Conservation (phyloP, 352 stramenopile species). For the Phytophthora vignae region DNA sequence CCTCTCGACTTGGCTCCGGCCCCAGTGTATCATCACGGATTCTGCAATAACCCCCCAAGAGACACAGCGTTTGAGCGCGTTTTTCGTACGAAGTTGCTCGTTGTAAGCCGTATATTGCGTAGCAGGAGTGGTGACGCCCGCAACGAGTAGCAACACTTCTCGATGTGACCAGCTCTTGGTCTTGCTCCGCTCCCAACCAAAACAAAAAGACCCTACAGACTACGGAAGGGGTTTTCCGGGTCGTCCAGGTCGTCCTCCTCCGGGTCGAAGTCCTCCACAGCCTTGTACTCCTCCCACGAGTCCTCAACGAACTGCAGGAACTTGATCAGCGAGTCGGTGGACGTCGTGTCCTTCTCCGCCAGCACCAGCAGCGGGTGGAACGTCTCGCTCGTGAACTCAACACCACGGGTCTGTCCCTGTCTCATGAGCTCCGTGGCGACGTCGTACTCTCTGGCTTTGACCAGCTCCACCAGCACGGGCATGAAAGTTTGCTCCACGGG, state of each 20-base stretch:
- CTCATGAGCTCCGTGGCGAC: conserved; percentile 52
- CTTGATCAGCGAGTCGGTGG: conserved; percentile 60
- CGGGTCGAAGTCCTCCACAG: conserved; percentile 44
- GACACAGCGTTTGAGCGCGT: background rate
- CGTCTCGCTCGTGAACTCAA: conserved; percentile 65
- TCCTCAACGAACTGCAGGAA: conserved; percentile 74
- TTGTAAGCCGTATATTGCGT: conserved; percentile 30
- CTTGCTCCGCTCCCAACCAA: conserved; percentile 16
- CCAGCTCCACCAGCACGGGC: conserved; percentile 53
- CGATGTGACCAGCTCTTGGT: conserved; percentile 5
- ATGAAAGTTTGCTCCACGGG: conserved; percentile 57
- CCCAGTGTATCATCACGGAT: conserved; percentile 25
- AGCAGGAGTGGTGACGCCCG: conserved; percentile 7
- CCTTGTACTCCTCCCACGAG: conserved; percentile 71
- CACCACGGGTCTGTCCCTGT: conserved; percentile 48
- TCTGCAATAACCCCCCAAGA: conserved; percentile 18
- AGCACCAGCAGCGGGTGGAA: conserved; percentile 64
- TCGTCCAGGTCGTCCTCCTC: conserved; percentile 34
- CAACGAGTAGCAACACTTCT: conserved; percentile 6
- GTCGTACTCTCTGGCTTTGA: conserved; percentile 51
- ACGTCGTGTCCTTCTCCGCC: conserved; percentile 53
- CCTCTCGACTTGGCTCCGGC: conserved; percentile 22
- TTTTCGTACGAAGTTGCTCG: conserved; percentile 14
- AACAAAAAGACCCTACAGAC: conserved; percentile 20
- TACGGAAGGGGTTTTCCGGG: conserved; percentile 33